A percentile compares a stretch with the other conserved stretches of the same genome.
phyloP scores from a whole-genome alignment of 805 yeast genomes.

The Spencermartinsiella europaea region DNA sequence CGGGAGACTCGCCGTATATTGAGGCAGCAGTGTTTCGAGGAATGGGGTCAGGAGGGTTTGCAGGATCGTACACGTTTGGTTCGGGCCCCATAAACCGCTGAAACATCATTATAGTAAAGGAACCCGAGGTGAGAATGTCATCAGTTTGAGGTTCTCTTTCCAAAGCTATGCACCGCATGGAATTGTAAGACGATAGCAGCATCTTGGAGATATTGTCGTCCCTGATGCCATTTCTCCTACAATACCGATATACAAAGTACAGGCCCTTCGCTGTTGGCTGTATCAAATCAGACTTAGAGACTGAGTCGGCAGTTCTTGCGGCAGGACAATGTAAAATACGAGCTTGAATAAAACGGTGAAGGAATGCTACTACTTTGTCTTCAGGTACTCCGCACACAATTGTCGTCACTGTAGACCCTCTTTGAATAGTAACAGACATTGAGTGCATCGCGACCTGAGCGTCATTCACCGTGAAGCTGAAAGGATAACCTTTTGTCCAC shows the following conservation, averaged over 20 bases:
- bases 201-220: slow-evolving; percentile 39
- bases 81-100: slow-evolving; percentile 53
- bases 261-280: slow-evolving; percentile 95
- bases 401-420: slow-evolving; percentile 39
- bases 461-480: slow-evolving; percentile 44
- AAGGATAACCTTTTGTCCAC: slow-evolving; percentile 40
- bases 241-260: slow-evolving; percentile 58
- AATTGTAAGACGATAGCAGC: slow-evolving; percentile 54
- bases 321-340: slow-evolving; percentile 64
- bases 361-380: slow-evolving; percentile 9
- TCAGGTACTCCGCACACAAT: slow-evolving; percentile 18
- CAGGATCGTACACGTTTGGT: slow-evolving; percentile 69
- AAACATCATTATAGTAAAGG: slow-evolving; percentile 62
- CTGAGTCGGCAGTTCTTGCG: slow-evolving; percentile 55
- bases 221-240: slow-evolving; percentile 50
- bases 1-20: slow-evolving; percentile 10
- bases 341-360: slow-evolving; percentile 17
- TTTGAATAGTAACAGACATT: slow-evolving; percentile 45
- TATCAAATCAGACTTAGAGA: slow-evolving; percentile 41
- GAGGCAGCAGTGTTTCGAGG: slow-evolving; percentile 4
- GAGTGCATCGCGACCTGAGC: slow-evolving; percentile 51
- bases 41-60: slow-evolving; percentile 43
- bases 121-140: slow-evolving; percentile 54
- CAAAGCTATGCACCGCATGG: slow-evolving; percentile 64
- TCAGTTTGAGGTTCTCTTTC: slow-evolving; percentile 61